Base-by-base conservation (phyloP, 495 filamentous ascomycete genomes). In the Hamigera avellanea region DNA sequence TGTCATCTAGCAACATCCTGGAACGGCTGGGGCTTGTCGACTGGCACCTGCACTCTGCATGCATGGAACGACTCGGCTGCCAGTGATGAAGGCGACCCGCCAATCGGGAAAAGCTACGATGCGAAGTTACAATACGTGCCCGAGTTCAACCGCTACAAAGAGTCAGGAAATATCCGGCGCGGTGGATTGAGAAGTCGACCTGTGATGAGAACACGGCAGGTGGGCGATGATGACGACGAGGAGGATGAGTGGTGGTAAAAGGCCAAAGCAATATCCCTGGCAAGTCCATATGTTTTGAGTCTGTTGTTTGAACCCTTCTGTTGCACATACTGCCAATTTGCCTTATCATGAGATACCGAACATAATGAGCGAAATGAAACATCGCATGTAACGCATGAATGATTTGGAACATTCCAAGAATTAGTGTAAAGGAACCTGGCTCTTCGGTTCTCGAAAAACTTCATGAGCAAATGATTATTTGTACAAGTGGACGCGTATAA, bases 1-100 rank as follows among this genome's bases (percentile, higher is more conserved):
- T 45, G 29, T 42, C 29, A 17, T 43, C 8, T 36, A 86, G 85
- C 85, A 37, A 87, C 84, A 12, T 74, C 79, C 2, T 83, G 83
- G 80, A 85, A 85, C 42, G 82, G 83, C 19, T 80, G 71, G 59
- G 78, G 72, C 25, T 66, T 75, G 49, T 67, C 75, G 8, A 64
- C 66, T 1, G 85, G 85, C 4, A 88, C 84, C 1, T 83, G 81
- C 37, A 81, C 80, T 0, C 43, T 85, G 32, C 85, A 93, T 54
- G 70, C 72, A 10, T 93, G 76, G 73, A 85, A 85, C 33, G 78
- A 81, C 30, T 71, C 68, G 23, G 57, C 68, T 10, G 62, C 66
- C 0, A 46, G 59, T 0, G 83, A 86, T 43, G 83, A 89, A 50
- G 80, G 64, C 0, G 69, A 75, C 23, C 78, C 80, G 6, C 56